phyloP scores from a whole-genome alignment of 2,329 filamentous ascomycete species.

The Exophiala spinifera region DNA sequence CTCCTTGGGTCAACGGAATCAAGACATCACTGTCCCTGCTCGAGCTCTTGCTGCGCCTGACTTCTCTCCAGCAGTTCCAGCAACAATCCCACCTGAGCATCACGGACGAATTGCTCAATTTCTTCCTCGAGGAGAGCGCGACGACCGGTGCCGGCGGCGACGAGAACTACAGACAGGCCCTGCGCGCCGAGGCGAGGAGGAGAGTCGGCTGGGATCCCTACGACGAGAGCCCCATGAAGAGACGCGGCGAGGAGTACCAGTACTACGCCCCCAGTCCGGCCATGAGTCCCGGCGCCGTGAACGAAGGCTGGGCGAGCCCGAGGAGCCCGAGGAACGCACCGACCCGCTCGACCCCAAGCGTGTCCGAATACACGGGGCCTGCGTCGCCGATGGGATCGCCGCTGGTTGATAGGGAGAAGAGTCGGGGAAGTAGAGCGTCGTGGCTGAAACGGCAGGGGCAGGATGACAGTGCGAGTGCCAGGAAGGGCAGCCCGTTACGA shows the following conservation, averaged over 20 bases:
- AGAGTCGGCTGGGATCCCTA: constrained; percentile 70
- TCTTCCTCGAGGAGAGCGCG: constrained; percentile 72
- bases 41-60: constrained; percentile 82
- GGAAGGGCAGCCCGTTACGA: constrained; percentile 38
- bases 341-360: constrained; percentile 19
- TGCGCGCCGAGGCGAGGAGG: constrained; percentile 58
- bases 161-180: constrained; percentile 57
- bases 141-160: constrained; percentile 65
- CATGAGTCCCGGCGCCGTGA: background rate
- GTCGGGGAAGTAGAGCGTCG: constrained; percentile 21
- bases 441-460: constrained; percentile 24
- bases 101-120: constrained; percentile 81
- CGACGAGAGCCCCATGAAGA: constrained; percentile 67
- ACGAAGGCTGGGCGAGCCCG: background rate
- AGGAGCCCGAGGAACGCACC: constrained; percentile 11
- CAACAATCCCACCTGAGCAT: constrained; percentile 86
- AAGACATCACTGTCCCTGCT: constrained; percentile 73
- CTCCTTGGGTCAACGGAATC: constrained; percentile 49
- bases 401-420: constrained; percentile 25
- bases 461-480: background rate
- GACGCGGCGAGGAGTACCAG: constrained; percentile 59
- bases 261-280: constrained; percentile 28
- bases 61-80: constrained; percentile 86
- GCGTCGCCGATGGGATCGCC: constrained; percentile 25
- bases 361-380: constrained; percentile 34